Base-by-base conservation (phyloP, 2,329 filamentous ascomycete genomes). In the Claviceps paspali region DNA sequence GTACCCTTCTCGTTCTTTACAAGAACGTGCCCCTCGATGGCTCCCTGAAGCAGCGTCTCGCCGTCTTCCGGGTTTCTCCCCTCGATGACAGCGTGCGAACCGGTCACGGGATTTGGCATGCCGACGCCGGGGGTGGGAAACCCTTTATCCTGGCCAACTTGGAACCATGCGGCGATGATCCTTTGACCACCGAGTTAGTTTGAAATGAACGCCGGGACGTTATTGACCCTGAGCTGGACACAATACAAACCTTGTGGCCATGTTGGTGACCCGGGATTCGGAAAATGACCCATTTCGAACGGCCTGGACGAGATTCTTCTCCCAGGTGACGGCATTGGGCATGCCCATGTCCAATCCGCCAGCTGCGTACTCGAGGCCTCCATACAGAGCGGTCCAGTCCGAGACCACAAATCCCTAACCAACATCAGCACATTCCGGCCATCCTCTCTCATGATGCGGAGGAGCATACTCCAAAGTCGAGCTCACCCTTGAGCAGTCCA, bases 321-420 rank as follows among this genome's bases (percentile, higher is more conserved):
- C 55, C 65, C 65, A 72, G 0, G 40, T 36, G 3, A 48, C 47
- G 1, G 49, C 55, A 8, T 43, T 55, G 0, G 77, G 77, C 79
- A 84, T 83, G 10, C 68, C 70, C 68, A 83, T 74, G 49, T 85
- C 80, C 18, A 86, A 53, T 21, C 81, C 82, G 3, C 76, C 73
- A 38, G 76, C 56, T 1, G 77, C 65, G 6, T 67, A 68, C 1
- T 66, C 67, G 6, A 79, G 67, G 30, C 77, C 77, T 0, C 70
- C 60, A 44, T 81, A 76, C 37, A 80, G 75, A 1, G 75, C 79
- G 21, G 57, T 52, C 76, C 78, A 84, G 49, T 84, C 79, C 0
- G 69, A 67, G 23, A 78, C 67, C 1, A 83, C 68, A 45, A 76
- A 81, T 0, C 79, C 79, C 44, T 39, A 12, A 8, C 15, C 43